A percentile compares a stretch with the other conserved stretches of the same genome.
phyloP scores from a whole-genome alignment of 768 basidiomycete species.

The Chlorophyllum brunneum region DNA sequence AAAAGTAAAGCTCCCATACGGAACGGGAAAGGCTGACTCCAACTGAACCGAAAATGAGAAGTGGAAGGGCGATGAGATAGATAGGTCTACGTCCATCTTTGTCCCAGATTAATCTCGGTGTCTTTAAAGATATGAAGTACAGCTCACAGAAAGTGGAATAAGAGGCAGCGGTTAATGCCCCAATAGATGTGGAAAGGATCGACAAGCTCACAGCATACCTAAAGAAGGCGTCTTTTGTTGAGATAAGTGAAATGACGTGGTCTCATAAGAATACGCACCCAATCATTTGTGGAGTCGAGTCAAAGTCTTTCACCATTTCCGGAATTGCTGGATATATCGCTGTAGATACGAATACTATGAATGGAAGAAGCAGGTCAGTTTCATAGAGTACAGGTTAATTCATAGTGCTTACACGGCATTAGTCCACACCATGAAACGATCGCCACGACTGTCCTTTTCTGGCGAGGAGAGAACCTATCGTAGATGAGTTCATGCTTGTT shows the following conservation, averaged over 20 bases:
- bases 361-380: not conserved
- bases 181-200: constrained; percentile 28
- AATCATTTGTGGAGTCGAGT: constrained; percentile 53
- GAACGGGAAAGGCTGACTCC: constrained; percentile 48
- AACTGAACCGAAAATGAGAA: constrained; percentile 55
- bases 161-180: constrained; percentile 28
- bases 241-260: constrained; percentile 30
- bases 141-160: constrained; percentile 36
- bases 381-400: constrained; percentile 47
- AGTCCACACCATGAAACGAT: constrained; percentile 50
- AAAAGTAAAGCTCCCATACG: constrained; percentile 48
- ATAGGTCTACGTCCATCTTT: constrained; percentile 63
- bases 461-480: constrained; percentile 37
- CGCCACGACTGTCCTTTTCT: constrained; percentile 44
- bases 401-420: constrained; percentile 41
- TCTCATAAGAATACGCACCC: too few species aligned
- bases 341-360: constrained; percentile 62
- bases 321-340: constrained; percentile 75
- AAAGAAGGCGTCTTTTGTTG: not conserved
- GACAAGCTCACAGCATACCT: constrained; percentile 35
- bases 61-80: constrained; percentile 60
- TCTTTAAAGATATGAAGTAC: not conserved
- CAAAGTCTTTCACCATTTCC: constrained; percentile 61
- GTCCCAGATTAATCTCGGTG: not conserved
- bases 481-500: constrained; percentile 29